Evolutionary conservation across 108 stramenopile genomes (phyloP).

Genomic region (Bacterosira constricta): DNA sequence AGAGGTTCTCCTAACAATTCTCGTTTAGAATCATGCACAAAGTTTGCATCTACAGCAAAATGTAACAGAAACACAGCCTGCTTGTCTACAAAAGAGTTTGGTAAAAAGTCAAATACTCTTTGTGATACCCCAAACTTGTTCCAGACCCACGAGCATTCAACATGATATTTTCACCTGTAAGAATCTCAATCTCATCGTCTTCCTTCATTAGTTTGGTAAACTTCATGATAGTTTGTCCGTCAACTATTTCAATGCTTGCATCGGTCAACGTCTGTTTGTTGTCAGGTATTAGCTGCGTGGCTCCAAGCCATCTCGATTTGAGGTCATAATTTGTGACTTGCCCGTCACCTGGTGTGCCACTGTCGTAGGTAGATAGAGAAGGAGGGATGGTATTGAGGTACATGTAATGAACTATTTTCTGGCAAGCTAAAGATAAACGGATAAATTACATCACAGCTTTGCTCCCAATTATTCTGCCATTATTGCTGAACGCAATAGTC

Average conservation of each 20-base stretch:
- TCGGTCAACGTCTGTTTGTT: constrained; percentile 64
- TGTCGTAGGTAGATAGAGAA: not conserved
- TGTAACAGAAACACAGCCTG: too few relatives aligned
- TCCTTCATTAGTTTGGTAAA: constrained; percentile 71
- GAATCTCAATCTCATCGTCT: constrained; percentile 52
- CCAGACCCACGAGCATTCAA: constrained; percentile 51
- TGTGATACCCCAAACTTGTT: constrained; percentile 48
- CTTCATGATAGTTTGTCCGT: constrained; percentile 49
- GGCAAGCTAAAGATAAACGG: too few relatives aligned
- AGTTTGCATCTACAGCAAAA: too few relatives aligned
- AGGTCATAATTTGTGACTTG: constrained; percentile 52
- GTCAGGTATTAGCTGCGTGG: constrained; percentile 36
- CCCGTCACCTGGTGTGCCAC: constrained; percentile 23
- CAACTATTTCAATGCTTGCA: constrained; percentile 45
- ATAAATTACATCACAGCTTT: constrained; percentile 56
- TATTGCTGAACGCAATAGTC: constrained; percentile 37
- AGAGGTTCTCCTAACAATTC: too few relatives aligned
- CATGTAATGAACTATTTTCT: not conserved
- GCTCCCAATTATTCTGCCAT: constrained; percentile 51
- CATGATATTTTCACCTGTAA: constrained; percentile 41
- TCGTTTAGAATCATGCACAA: constrained; percentile 1
- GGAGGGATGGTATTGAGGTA: not conserved
- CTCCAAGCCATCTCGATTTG: constrained; percentile 16
- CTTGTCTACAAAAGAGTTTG: too few relatives aligned
- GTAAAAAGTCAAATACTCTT: too few relatives aligned